These are phyloP conservation scores for Globisporangium orthogonon DNA, from an alignment of 352 stramenopile species.

Conservation along the genomic window DNA sequence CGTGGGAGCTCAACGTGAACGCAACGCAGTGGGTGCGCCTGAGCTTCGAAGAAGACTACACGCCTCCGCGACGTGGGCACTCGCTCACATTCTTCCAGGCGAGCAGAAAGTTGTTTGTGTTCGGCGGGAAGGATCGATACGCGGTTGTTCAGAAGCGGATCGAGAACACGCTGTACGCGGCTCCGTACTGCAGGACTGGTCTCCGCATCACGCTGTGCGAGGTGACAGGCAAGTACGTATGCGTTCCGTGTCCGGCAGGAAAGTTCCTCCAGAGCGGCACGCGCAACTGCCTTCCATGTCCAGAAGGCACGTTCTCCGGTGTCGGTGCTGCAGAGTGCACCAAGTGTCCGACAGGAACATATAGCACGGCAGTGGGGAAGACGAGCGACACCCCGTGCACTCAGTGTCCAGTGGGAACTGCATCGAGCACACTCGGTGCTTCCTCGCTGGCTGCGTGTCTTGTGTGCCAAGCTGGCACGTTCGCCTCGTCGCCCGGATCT, in stretches of 20 bases:
- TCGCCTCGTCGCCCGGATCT: slow-evolving; percentile 15
- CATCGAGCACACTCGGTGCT: slow-evolving; percentile 31
- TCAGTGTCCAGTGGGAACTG: slow-evolving; percentile 41
- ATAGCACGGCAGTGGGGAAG: slow-evolving; percentile 35
- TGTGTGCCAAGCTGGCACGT: slow-evolving; percentile 23
- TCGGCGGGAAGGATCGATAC: slow-evolving; percentile 61
- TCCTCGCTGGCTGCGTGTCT: slow-evolving; percentile 21
- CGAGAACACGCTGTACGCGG: slow-evolving; percentile 40
- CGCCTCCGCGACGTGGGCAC: slow-evolving; percentile 44
- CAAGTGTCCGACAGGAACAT: slow-evolving; percentile 41
- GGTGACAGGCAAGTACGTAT: slow-evolving; percentile 45
- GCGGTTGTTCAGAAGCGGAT: slow-evolving; percentile 44
- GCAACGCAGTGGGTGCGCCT: slow-evolving; percentile 59
- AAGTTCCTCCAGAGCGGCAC: slow-evolving; percentile 51
- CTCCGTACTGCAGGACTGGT: slow-evolving; percentile 37
- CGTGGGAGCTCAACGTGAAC: slow-evolving; percentile 69
- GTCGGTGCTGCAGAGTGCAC: slow-evolving; percentile 35
- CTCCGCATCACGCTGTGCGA: slow-evolving; percentile 54
- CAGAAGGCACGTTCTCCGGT: slow-evolving; percentile 35
- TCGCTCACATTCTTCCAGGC: slow-evolving; percentile 36
- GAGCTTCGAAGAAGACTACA: slow-evolving; percentile 39
- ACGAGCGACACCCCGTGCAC: slow-evolving; percentile 27
- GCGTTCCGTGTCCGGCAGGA: slow-evolving; percentile 49
- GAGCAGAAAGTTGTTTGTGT: slow-evolving; percentile 34
- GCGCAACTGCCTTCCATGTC: slow-evolving; percentile 40